Percentiles rank a stretch among this genome's conserved stretches.
Conservation (phyloP, 2,329 filamentous ascomycete genomes). For the Calonectria leucothoes region DNA sequence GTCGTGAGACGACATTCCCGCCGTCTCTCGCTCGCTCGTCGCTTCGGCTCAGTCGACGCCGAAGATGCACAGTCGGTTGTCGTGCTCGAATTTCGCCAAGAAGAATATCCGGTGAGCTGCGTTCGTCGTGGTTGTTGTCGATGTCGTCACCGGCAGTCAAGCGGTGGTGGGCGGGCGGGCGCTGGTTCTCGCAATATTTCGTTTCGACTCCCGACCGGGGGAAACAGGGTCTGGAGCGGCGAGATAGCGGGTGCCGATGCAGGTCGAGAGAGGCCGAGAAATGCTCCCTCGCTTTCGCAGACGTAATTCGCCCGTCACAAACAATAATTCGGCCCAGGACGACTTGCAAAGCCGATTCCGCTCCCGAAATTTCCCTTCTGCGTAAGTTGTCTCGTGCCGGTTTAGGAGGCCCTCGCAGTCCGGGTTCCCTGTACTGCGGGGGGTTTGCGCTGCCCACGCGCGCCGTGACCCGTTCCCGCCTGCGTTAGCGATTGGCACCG, state of each 20-base stretch:
- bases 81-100: neutral
- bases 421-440: conserved; percentile 59
- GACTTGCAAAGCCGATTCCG: conserved; percentile 21
- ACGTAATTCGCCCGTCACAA: conserved; percentile 3
- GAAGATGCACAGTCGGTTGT: neutral
- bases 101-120: neutral
- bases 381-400: conserved; percentile 30
- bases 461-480: conserved; percentile 66
- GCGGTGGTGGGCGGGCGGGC: neutral
- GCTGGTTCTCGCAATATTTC: conserved; percentile 5
- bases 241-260: conserved; percentile 23
- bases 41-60: neutral
- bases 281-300: conserved; percentile 14
- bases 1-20: conserved; percentile 64
- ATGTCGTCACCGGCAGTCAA: neutral
- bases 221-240: conserved; percentile 15
- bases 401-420: conserved; percentile 36
- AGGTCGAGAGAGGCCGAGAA: conserved; percentile 10
- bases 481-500: conserved; percentile 63
- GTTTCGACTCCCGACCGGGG: conserved; percentile 20
- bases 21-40: conserved; percentile 25
- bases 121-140: neutral
- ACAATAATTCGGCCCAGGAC: conserved; percentile 10
- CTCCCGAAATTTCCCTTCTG: conserved; percentile 25
- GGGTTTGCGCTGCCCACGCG: conserved; percentile 68